phyloP scores from a whole-genome alignment of 352 stramenopile genomes.

The Phytophthora crassamura region DNA sequence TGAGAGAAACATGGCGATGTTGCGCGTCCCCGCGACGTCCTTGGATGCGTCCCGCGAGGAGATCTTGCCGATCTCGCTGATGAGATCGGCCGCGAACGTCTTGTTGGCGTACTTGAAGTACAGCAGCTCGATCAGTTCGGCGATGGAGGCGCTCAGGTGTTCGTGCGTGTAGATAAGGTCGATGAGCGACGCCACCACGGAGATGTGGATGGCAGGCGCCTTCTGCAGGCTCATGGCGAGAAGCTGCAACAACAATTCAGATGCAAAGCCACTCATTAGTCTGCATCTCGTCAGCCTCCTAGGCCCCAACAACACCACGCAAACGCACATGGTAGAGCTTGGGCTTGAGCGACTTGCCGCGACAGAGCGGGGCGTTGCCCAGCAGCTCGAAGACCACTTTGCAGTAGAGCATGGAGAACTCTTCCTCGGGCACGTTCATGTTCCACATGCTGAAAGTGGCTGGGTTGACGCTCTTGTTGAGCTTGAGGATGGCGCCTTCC shows the following conservation, averaged over 20 bases:
- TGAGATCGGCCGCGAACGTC: conserved; percentile 72
- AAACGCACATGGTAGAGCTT: conserved; percentile 72
- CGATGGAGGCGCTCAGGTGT: conserved; percentile 63
- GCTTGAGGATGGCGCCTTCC: conserved; percentile 60
- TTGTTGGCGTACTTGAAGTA: conserved; percentile 69
- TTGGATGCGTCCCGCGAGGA: conserved; percentile 73
- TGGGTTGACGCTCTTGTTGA: conserved; percentile 68
- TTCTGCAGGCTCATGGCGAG: conserved; percentile 67
- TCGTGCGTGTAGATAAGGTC: conserved; percentile 81
- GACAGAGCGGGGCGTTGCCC: conserved; percentile 67
- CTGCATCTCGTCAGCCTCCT: background rate
- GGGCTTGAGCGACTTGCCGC: conserved; percentile 63
- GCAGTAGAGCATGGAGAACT: conserved; percentile 81
- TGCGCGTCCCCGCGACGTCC: conserved; percentile 72
- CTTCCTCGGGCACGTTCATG: conserved; percentile 84
- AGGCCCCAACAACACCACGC: background rate
- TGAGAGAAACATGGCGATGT: conserved; percentile 78
- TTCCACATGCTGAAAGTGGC: conserved; percentile 77
- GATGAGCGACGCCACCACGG: conserved; percentile 72
- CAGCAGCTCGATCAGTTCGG: conserved; percentile 68
- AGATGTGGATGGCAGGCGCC: conserved; percentile 72
- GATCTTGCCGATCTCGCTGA: conserved; percentile 82
- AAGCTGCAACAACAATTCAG: conserved; percentile 38
- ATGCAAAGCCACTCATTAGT: conserved; percentile 1
- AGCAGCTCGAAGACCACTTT: conserved; percentile 73